Base-by-base conservation (phyloP, 2,329 filamentous ascomycete genomes). In the Fusarium sp. region DNA sequence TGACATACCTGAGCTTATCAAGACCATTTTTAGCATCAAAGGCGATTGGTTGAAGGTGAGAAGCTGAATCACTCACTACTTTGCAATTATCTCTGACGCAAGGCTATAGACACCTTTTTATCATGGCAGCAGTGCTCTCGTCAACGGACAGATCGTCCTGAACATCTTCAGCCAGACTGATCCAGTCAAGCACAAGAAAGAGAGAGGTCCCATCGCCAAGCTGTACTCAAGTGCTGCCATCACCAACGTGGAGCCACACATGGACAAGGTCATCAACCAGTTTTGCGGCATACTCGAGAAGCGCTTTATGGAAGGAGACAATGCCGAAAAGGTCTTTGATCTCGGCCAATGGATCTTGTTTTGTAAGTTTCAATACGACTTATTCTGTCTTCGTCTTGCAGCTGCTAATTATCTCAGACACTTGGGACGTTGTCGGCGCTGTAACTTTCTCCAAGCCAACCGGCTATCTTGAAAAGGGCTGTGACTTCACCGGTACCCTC, bases 341-440 rank as follows among this genome's bases (percentile, higher is more conserved):
- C 67, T 82, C 9, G 77, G 75, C 5, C 67, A 78, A 34, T 82
- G 79, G 78, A 64, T 80, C 10, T 32, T 69, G 9, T 81, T 71
- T 62, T 79, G 77, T 79, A 62, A 66, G 73, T 50, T 22, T 10
- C 13, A 10, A 9, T 50, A 19, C 6, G n/a, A 22, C 5, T n/a
- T 12, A 3, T 31, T 32, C 29, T 43, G n/a, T 28, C 5, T 19
- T n/a, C 9, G 8, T 7, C 9, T 6, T 13, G 5, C 22, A 25
- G 13, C 34, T 6, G 34, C 26, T 48, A 13, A 35, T 34, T 6
- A 24, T 3, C 7, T 12, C 19, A 73, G 72, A 64, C 45, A 67
- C 76, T 4, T 79, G 77, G 70, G 79, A 81, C 57, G 74, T 80
- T 5, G 75, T 81, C 47, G 78, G 78, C 22, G 73, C 77, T 36